A percentile compares a stretch with the other conserved stretches of the same genome.
These are phyloP conservation scores for Serendipita sp. DNA, from an alignment of 768 basidiomycete genomes.

Conservation along the genomic window DNA sequence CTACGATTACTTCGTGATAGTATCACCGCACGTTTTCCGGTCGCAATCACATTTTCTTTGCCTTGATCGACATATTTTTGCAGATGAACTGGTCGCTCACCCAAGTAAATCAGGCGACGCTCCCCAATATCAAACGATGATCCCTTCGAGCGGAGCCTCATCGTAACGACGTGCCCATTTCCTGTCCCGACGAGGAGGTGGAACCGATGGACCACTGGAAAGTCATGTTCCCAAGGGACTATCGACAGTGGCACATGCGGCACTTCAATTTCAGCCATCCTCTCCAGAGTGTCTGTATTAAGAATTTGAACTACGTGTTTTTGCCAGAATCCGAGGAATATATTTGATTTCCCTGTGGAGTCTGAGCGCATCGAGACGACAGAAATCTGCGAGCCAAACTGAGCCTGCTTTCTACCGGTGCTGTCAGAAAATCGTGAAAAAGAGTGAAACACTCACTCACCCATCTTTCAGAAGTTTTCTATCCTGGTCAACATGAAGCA, in stretches of 20 bases:
- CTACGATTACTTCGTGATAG: constrained; percentile 50
- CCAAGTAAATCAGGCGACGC: constrained; percentile 45
- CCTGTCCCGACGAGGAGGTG: constrained; percentile 58
- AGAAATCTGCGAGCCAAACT: constrained; percentile 36
- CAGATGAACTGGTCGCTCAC: constrained; percentile 47
- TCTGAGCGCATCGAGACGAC: constrained; percentile 48
- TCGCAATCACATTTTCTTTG: constrained; percentile 45
- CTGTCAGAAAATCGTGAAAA: too few relatives aligned
- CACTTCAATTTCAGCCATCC: constrained; percentile 18
- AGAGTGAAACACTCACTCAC: constrained; percentile 15
- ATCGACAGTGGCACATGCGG: constrained; percentile 29
- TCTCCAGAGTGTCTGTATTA: constrained; percentile 18
- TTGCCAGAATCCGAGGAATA: constrained; percentile 63
- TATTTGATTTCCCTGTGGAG: constrained; percentile 29
- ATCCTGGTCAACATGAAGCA: constrained; percentile 32
- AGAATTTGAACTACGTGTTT: constrained; percentile 47
- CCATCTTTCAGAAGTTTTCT: constrained; percentile 1
- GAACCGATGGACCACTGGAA: constrained; percentile 20
- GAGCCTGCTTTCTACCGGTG: background rate
- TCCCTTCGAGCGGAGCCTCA: constrained; percentile 27
- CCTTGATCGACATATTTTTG: constrained; percentile 24
- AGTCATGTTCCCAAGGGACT: constrained; percentile 43
- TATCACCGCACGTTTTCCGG: constrained; percentile 50
- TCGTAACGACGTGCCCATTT: constrained; percentile 53
- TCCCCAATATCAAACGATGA: constrained; percentile 22